Base-by-base conservation (phyloP, 192 early-diverging fungal species). In the Jimgerdemannia lactiflua region DNA sequence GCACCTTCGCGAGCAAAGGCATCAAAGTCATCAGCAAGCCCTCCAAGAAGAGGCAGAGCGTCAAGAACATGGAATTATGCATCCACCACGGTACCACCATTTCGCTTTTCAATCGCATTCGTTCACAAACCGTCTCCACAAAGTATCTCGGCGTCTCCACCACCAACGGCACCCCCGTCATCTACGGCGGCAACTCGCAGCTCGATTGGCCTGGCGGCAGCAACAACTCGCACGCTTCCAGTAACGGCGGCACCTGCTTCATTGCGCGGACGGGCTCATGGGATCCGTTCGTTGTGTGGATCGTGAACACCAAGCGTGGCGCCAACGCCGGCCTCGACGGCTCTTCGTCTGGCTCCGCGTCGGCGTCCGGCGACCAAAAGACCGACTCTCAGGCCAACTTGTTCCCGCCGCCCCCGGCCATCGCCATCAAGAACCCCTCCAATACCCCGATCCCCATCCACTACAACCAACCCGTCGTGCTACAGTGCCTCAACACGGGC, bases 1-100 rank as follows among this genome's bases (percentile, higher is more conserved):
- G 91, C 19, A 88, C 88, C 63, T 91, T 96, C 81, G 87, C 91
- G 20, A 92, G 92, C 64, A 89, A 88, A 59, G 91, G 92, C 4
- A 92, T 98, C 76, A 94, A 94, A 70, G 93, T 96, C 19, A 96
- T 98, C 70, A 94, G 92, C 74, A 98, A 98, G 82, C 95, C 96
- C 3, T 92, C 90, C 64, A 96, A 95, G 83, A 96, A 96, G 84
- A 87, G 92, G 64, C 93, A 95, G 71, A 95, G 91, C 66, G 88
- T 89, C 18, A 95, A 95, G 77, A 93, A 93, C 79, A 90, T 92
- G 80, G 90, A 93, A 73, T 80, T 95, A 59, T 92, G 94, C 71
- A 94, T 97, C 68, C 91, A 92, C 80, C 94, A 95, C 72, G 96
- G 96, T 3, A 90, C 92, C 2, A 92, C 90, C 0, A 89, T 98